These are phyloP conservation scores for Brettanomyces anomalus DNA, from an alignment of 805 yeast genomes.

Conservation along the genomic window DNA sequence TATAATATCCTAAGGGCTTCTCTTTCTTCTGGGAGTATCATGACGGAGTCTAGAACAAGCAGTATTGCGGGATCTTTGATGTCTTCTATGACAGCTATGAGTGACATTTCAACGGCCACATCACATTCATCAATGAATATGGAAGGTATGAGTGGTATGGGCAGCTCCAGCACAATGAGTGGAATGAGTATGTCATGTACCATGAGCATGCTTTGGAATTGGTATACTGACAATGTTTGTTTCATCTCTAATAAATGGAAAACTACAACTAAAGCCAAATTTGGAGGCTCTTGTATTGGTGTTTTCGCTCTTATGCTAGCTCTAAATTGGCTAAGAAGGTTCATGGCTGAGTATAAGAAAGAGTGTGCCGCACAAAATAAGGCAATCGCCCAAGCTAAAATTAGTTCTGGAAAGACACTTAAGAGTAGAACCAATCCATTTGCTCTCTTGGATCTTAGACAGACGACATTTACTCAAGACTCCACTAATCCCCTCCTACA, in stretches of 20 bases:
- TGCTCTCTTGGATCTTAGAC: background rate
- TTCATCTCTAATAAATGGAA: constrained; percentile 11
- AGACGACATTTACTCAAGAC: constrained; percentile 2
- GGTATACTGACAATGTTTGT: constrained; percentile 12
- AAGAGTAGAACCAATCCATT: background rate
- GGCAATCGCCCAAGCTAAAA: constrained; percentile 3
- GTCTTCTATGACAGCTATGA: constrained; percentile 2
- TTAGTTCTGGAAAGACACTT: constrained; percentile 2
- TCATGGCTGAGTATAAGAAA: constrained; percentile 7
- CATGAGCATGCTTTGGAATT: constrained; percentile 17
- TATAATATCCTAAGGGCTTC: no score
- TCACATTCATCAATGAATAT: constrained; percentile 1
- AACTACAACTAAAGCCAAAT: constrained; percentile 9
- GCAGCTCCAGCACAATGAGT: constrained; percentile 4
- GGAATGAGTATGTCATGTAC: constrained; percentile 7
- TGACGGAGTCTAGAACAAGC: no score
- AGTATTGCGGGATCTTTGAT: no score
- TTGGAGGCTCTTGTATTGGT: constrained; percentile 16
- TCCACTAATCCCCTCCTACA: constrained; percentile 7
- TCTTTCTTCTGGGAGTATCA: no score
- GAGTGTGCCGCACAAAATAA: constrained; percentile 5
- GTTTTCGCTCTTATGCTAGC: constrained; percentile 7
- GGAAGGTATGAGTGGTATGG: constrained; percentile 2
- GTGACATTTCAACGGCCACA: background rate
- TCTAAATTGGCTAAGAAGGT: constrained; percentile 13